A percentile compares a stretch with the other conserved stretches of the same genome.
Conservation (phyloP, 169 alveolate species). For the Cryptosporidium xiaoi region DNA sequence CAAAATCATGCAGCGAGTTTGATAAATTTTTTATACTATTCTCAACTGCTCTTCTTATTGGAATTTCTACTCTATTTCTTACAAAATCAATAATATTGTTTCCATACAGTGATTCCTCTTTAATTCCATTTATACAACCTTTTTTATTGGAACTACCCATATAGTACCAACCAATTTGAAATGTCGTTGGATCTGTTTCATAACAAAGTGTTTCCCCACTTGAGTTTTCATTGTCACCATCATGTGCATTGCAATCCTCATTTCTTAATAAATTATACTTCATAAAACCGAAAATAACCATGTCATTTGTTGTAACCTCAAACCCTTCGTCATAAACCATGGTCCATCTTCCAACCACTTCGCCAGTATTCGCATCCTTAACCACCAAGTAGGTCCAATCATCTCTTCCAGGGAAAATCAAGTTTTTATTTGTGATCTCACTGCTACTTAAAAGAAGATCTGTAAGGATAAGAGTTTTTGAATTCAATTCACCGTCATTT, state of each 20-base stretch:
- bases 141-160: conserved; percentile 1
- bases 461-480: conserved; percentile 19
- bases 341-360: conserved; percentile 81
- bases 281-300: conserved; percentile 74
- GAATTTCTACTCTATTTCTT: conserved; percentile 46
- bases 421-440: background rate
- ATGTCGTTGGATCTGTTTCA: conserved; percentile 74
- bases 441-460: conserved; percentile 16
- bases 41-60: conserved; percentile 22
- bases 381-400: conserved; percentile 77
- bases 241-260: conserved; percentile 51
- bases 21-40: conserved; percentile 33
- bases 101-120: conserved; percentile 12
- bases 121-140: conserved; percentile 63
- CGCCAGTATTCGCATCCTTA: conserved; percentile 25
- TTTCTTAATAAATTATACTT: conserved; percentile 53
- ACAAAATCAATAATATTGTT: background rate
- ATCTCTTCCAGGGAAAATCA: conserved; percentile 24
- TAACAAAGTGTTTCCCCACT: conserved; percentile 78
- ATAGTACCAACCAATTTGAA: conserved; percentile 78
- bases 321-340: conserved; percentile 88
- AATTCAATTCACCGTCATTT: conserved; percentile 15
- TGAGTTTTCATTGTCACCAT: conserved; percentile 77
- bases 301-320: conserved; percentile 75
- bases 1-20: conserved; percentile 43